Percentiles rank a stretch among this genome's conserved stretches.
These are phyloP conservation scores for Paracoccidioides brasiliensis DNA, from an alignment of 2,329 filamentous ascomycete genomes.

Conservation along the genomic window DNA sequence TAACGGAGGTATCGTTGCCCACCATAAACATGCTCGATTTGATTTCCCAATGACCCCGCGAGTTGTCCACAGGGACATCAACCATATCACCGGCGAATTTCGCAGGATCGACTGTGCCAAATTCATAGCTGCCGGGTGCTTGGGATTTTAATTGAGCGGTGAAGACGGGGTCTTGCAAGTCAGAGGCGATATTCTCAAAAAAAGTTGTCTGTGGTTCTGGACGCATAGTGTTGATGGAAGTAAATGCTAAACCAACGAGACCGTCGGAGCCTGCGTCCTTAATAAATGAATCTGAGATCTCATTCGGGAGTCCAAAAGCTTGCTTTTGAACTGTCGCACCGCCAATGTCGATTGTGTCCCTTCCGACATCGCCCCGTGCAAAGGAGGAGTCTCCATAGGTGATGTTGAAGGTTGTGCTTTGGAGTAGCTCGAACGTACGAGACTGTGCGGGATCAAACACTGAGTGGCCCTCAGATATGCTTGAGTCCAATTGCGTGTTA, in stretches of 20 bases:
- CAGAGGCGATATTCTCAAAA: constrained; percentile 54
- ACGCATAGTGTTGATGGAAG: constrained; percentile 47
- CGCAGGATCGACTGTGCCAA: constrained; percentile 52
- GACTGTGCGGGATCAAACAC: constrained; percentile 43
- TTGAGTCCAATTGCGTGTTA: constrained; percentile 43
- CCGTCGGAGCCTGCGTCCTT: constrained; percentile 44
- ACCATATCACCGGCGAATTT: constrained; percentile 51
- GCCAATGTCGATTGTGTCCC: constrained; percentile 51
- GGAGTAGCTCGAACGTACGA: constrained; percentile 35
- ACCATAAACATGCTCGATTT: constrained; percentile 45
- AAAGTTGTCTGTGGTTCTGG: constrained; percentile 56
- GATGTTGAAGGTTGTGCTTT: constrained; percentile 46
- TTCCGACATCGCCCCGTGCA: constrained; percentile 52
- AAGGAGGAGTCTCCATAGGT: constrained; percentile 53
- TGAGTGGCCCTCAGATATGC: constrained; percentile 38
- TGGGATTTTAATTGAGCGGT: constrained; percentile 54
- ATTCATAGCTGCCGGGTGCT: constrained; percentile 55
- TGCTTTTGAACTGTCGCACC: constrained; percentile 46
- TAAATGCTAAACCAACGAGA: constrained; percentile 49
- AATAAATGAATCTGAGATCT: constrained; percentile 43
- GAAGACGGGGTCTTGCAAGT: constrained; percentile 53
- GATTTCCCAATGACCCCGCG: constrained; percentile 58
- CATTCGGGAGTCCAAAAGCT: constrained; percentile 53
- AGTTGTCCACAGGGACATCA: constrained; percentile 49
- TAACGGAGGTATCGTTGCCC: constrained; percentile 22